Percentiles rank a stretch among this genome's conserved stretches.
phyloP scores from a whole-genome alignment of 495 filamentous ascomycete genomes.

The Hyaloscypha finlandica region DNA sequence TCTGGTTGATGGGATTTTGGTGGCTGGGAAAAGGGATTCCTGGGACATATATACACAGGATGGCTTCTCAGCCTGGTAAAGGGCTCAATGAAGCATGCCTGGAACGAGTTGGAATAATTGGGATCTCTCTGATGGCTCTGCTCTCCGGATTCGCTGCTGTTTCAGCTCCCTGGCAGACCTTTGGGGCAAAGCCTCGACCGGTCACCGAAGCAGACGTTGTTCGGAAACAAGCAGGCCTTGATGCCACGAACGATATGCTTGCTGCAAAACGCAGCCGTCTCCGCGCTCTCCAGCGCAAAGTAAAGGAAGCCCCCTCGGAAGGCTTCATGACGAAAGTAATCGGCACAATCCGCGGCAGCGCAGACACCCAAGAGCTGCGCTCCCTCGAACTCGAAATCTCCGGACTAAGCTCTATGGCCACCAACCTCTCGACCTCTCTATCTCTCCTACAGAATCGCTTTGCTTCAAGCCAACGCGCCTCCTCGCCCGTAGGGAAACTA shows the following conservation, averaged over 20 bases:
- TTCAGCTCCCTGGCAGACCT: slow-evolving; percentile 78
- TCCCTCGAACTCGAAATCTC: slow-evolving; percentile 71
- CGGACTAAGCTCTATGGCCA: slow-evolving; percentile 76
- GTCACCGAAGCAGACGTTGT: slow-evolving; percentile 70
- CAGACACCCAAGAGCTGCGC: slow-evolving; percentile 63
- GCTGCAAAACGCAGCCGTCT: slow-evolving; percentile 66
- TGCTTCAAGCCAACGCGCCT: slow-evolving; percentile 59
- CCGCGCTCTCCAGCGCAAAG: slow-evolving; percentile 63
- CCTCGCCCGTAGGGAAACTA: slow-evolving; percentile 61
- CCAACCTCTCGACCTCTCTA: slow-evolving; percentile 62
- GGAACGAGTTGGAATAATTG: slow-evolving; percentile 77
- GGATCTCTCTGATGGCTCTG: slow-evolving; percentile 79
- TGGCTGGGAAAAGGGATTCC: slow-evolving; percentile 66
- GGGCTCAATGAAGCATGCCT: slow-evolving; percentile 70
- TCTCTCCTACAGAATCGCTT: slow-evolving; percentile 56
- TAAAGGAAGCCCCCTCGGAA: slow-evolving; percentile 50
- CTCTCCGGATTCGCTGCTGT: slow-evolving; percentile 82
- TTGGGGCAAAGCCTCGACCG: slow-evolving; percentile 59
- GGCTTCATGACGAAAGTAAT: slow-evolving; percentile 70
- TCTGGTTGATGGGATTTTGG: slow-evolving; percentile 74
- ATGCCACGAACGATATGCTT: slow-evolving; percentile 76
- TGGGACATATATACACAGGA: slow-evolving; percentile 41
- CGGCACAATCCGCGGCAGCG: slow-evolving; percentile 60
- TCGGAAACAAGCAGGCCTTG: slow-evolving; percentile 71
- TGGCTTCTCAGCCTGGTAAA: slow-evolving; percentile 38